Evolutionary conservation across 441 rosid genomes (phyloP).

Genomic region (Adansonia grandidieri): DNA sequence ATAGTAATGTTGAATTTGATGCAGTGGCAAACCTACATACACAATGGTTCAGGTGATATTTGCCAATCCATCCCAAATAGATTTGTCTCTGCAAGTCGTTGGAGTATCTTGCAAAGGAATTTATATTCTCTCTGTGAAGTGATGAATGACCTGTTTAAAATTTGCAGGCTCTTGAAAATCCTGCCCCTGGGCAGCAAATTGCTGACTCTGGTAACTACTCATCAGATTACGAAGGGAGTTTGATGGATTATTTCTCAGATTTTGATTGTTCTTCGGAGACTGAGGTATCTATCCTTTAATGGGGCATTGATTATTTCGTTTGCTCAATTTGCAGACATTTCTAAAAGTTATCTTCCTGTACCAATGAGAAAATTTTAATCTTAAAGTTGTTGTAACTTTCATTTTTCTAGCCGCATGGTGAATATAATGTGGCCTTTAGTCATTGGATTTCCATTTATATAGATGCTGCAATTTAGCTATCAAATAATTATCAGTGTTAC

Average conservation of each 20-base stretch:
- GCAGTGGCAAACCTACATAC: slow-evolving; percentile 1
- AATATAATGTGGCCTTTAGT: background rate
- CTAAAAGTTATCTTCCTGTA: background rate
- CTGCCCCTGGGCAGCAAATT: slow-evolving; percentile 45
- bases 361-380: background rate
- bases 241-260: slow-evolving; percentile 56
- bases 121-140: background rate
- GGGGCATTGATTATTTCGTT: background rate
- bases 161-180: slow-evolving; percentile 58
- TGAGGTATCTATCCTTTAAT: slow-evolving; percentile 54
- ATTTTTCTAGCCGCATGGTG: background rate
- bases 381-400: background rate
- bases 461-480: slow-evolving; percentile 5
- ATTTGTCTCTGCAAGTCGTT: slow-evolving; percentile 11
- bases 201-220: slow-evolving; percentile 46
- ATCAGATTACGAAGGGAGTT: slow-evolving; percentile 53
- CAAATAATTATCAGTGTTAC: background rate
- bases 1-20: slow-evolving; percentile 1
- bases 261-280: slow-evolving; percentile 45
- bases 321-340: slow-evolving; percentile 12
- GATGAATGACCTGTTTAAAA: slow-evolving; percentile 19
- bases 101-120: slow-evolving; percentile 27
- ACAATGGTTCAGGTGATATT: slow-evolving; percentile 9
- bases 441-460: background rate
- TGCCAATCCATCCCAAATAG: slow-evolving; percentile 9